Evolutionary conservation across 495 filamentous ascomycete species (phyloP), one percentile per base, ranked within the genome.

Genomic region (Margaritispora aquatica): DNA sequence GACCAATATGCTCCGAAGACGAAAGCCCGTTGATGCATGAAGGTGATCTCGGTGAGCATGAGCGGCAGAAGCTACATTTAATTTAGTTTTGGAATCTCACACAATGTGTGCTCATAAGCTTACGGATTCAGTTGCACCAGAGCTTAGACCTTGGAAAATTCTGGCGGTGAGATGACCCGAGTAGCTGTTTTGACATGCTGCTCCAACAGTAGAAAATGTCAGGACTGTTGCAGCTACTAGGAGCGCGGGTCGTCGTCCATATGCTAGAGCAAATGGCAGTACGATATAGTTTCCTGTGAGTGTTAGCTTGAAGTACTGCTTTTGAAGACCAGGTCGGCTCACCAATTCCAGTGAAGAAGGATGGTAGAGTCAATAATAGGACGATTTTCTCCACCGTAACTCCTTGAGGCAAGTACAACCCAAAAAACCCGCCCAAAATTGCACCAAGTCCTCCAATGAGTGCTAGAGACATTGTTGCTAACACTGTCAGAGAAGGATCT

Each of bases 231-330:
- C 69, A 1, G 24, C 21, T 3, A 52, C 48, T 1, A 75, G 63
- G 3, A 73, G 61, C 8, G 73, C 70, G 24, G 69, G 63, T 9
- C 73, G 68, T 15, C 72, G 67, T 11, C 73, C 73, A 41, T 73
- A 62, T 2, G 68, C 66, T 22, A 74, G 64, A 1, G 73, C 71
- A 1, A 75, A 36, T 36, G 73, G 73, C 68, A 75, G 70, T 46
- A 70, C 68, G 23, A 75, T 62, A 11, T 73, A 60, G 51, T 75
- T 75, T 34, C 29, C 29, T 34, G 29, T 34, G 5, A 13, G 13
- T 13, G 29, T 34, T 34, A 34, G 29, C 13, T 34, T 5, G 5
- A 5, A 5, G 5, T 13, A 5, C 29, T 34, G 29, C 5, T 34
- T 5, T 34, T 34, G 29, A 34, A 5, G n/a, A n/a, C 29, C 5